Base-by-base conservation (phyloP, 1,139 yeast species). In the Suhomyces kunorum region DNA sequence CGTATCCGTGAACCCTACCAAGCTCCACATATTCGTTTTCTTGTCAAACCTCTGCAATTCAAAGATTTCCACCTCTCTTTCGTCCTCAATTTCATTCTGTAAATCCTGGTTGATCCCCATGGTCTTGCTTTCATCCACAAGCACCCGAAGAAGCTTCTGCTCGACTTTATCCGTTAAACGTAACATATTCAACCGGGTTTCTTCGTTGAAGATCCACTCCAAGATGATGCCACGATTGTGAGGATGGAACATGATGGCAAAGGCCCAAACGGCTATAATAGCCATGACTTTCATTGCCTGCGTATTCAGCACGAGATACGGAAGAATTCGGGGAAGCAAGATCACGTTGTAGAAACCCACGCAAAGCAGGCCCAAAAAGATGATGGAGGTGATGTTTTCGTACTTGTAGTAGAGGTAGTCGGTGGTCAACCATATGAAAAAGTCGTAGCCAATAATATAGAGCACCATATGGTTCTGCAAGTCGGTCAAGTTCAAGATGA, bases 381-480 rank as follows among this genome's bases (percentile, higher is more conserved):
- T 66, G 25, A 77, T 64, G 13, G 81, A 67, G n/a, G 87, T 80
- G 3, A 81, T 51, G 34, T 77, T 74, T 51, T 83, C 90, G 55
- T 83, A 80, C 45, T 73, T 71, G 58, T 82, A 88, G 56, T 76
- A 83, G 1, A 86, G 78, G 56, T 82, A 80, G 45, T 78, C 80
- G 19, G 67, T 63, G 19, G 86, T 67, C 36, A 77, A 44, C 56
- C 71, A 64, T 17, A 72, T 65, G 5, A 78, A 43, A 25, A 71
- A 68, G 60, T 88, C 94, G 71, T 82, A 87, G 0, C 70, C 63
- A n/a, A 66, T 60, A 8, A 84, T 80, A 54, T 82, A 87, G 13
- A 81, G 58, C n/a, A 81, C 59, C 88, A 86, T 83, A 51, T 81
- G 83, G 58, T 88, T 88, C 55, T 88, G 96, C 41, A 88, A 69